These are phyloP conservation scores for Metschnikowia cerradonensis DNA, from an alignment of 805 yeast species.

Conservation along the genomic window DNA sequence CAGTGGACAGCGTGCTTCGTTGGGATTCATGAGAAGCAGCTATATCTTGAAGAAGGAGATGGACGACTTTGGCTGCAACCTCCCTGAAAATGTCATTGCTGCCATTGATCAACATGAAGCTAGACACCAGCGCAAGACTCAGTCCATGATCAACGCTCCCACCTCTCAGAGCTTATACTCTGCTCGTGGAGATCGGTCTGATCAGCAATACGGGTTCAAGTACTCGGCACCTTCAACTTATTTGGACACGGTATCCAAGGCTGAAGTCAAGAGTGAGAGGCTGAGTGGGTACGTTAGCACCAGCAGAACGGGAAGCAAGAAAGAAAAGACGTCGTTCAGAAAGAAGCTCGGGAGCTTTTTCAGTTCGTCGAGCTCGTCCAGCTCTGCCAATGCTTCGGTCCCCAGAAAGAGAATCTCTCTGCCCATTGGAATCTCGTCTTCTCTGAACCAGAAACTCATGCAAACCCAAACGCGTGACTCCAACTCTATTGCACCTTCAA, in stretches of 20 bases:
- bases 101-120: constrained; percentile 4
- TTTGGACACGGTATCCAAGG: background rate
- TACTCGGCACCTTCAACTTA: background rate
- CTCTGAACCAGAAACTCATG: constrained; percentile 1
- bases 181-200: background rate
- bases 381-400: background rate
- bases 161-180: constrained; percentile 1
- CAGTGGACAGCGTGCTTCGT: constrained; percentile 28
- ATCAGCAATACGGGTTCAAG: background rate
- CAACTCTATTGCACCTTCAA: constrained; percentile 6
- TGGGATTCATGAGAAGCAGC: constrained; percentile 43
- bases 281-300: background rate
- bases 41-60: constrained; percentile 41
- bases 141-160: background rate
- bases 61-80: constrained; percentile 28
- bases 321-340: constrained; percentile 11
- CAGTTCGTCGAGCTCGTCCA: constrained; percentile 4
- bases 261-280: background rate
- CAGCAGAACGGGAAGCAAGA: background rate
- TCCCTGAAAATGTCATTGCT: constrained; percentile 27
- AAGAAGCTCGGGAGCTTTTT: constrained; percentile 10
- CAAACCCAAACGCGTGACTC: background rate
- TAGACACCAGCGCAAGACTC: background rate
- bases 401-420: constrained; percentile 8
- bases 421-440: constrained; percentile 6